Evolutionary conservation across 1,139 yeast genomes (phyloP), one percentile per base, ranked within the genome.

Genomic region (Petasospora fabianii): DNA sequence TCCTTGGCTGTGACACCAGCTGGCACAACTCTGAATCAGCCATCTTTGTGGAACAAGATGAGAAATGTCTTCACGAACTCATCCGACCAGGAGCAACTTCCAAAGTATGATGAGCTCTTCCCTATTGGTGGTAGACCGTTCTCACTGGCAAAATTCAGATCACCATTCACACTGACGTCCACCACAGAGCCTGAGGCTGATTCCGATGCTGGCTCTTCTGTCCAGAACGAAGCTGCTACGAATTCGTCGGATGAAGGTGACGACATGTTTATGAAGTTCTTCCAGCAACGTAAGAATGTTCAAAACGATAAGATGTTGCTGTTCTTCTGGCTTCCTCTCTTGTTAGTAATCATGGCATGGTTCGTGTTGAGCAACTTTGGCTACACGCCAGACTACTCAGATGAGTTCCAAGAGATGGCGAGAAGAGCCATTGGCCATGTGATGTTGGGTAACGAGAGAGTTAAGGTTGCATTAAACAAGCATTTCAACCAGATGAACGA

Each of bases 271-370:
- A 67, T 74, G 35, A 65, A 76, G 20, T 75, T 75, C 52, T 73
- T 77, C 51, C 73, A 75, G 54, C 78, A 75, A 55, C 65, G 81
- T 35, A 82, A 81, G 58, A 75, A 81, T 26, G 78, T 84, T 48
- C 79, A 77, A 52, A 84, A 87, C 54, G 97, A 88, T 60, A 84
- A 80, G 54, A 84, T 87, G 87, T 68, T 88, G 52, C 66, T 87
- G 43, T 84, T 87, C 57, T 88, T 88, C 71, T 88, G 97, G 97
- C 62, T 84, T 45, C 94, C 94, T 24, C 68, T 80, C 26, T 67
- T 84, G 60, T 54, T 83, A 21, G 47, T 72, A 32, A 68, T 79
- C 14, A 50, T 77, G 3, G 71, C 82, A 1, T 62, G 76, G 35
- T 71, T 78, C 55, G 62, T 78, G 32, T 62, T 80, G 21, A 48